These are phyloP conservation scores for Abrus precatorius DNA, from an alignment of 306 rosid genomes.

Conservation along the genomic window DNA sequence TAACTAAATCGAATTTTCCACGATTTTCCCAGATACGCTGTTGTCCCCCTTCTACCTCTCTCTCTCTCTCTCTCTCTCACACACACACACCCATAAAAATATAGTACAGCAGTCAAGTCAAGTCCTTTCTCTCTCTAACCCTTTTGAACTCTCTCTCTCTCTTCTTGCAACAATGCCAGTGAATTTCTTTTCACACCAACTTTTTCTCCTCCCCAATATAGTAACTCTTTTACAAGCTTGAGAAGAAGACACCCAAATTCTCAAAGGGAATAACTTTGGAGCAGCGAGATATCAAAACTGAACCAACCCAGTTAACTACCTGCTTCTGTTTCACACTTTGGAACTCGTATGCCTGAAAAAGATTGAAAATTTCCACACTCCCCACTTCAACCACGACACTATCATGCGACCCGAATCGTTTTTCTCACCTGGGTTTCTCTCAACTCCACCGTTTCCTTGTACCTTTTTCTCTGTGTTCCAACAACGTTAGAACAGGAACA, in stretches of 20 bases:
- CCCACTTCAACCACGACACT: constrained; percentile 5
- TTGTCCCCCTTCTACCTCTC: constrained; percentile 64
- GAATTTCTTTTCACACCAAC: constrained; percentile 47
- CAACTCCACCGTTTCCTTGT: constrained; percentile 18
- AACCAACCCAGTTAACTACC: constrained; percentile 1
- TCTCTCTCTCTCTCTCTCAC: neutral
- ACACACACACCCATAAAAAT: constrained; percentile 19
- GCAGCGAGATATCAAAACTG: constrained; percentile 6
- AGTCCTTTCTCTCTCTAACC: neutral
- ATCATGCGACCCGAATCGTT: constrained; percentile 7
- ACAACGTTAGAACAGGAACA: constrained; percentile 7
- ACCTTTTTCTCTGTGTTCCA: neutral
- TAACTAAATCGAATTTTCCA: constrained; percentile 67
- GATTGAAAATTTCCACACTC: constrained; percentile 3
- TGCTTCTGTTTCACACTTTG: constrained; percentile 10
- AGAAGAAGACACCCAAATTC: neutral
- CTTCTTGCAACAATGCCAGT: constrained; percentile 42
- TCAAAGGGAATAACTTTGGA: neutral
- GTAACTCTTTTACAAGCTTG: neutral
- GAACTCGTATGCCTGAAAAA: neutral
- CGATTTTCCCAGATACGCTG: constrained; percentile 83
- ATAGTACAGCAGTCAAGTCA: constrained; percentile 39
- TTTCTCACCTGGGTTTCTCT: constrained; percentile 28
- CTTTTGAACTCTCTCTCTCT: neutral
- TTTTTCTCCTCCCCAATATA: constrained; percentile 12